Conservation (phyloP, 129 eudicot genomes). For the Dittrichia graveolens region DNA sequence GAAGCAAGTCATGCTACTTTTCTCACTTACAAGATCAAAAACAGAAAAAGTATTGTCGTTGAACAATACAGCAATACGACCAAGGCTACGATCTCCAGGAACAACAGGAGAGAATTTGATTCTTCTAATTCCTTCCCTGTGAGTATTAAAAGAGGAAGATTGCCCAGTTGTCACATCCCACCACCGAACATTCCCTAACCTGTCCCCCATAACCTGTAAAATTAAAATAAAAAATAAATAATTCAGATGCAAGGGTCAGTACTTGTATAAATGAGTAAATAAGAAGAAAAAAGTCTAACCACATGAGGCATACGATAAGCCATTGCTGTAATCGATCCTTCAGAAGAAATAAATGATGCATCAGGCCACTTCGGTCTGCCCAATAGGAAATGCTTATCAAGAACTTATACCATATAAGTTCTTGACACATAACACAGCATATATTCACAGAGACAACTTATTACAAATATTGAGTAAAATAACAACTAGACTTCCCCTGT, state of each 20-base stretch:
- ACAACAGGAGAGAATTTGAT: slow-evolving; percentile 98
- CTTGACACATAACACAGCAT: background rate
- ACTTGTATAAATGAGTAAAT: background rate
- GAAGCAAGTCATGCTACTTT: slow-evolving; percentile 33
- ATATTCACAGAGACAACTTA: slow-evolving; percentile 7
- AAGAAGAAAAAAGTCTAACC: slow-evolving; percentile 43
- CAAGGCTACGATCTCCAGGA: slow-evolving; percentile 96
- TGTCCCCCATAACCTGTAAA: slow-evolving; percentile 93
- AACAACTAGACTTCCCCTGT: background rate
- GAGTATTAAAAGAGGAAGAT: slow-evolving; percentile 94
- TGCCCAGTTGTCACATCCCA: slow-evolving; percentile 98
- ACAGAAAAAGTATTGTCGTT: slow-evolving; percentile 89
- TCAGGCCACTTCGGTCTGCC: slow-evolving; percentile 99
- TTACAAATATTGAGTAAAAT: background rate
- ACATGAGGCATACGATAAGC: slow-evolving; percentile 98
- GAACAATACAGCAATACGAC: slow-evolving; percentile 90
- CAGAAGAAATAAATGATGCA: slow-evolving; percentile 78
- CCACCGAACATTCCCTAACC: slow-evolving; percentile 96
- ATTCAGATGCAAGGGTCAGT: slow-evolving; percentile 13
- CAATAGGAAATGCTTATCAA: slow-evolving; percentile 19
- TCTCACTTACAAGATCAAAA: slow-evolving; percentile 92
- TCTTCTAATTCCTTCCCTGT: slow-evolving; percentile 91
- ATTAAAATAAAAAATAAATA: background rate
- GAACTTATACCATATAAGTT: slow-evolving; percentile 1
- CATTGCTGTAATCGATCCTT: slow-evolving; percentile 91